These are phyloP conservation scores for Ascomycota sp. DNA, from an alignment of 2,329 filamentous ascomycete species.

Conservation along the genomic window DNA sequence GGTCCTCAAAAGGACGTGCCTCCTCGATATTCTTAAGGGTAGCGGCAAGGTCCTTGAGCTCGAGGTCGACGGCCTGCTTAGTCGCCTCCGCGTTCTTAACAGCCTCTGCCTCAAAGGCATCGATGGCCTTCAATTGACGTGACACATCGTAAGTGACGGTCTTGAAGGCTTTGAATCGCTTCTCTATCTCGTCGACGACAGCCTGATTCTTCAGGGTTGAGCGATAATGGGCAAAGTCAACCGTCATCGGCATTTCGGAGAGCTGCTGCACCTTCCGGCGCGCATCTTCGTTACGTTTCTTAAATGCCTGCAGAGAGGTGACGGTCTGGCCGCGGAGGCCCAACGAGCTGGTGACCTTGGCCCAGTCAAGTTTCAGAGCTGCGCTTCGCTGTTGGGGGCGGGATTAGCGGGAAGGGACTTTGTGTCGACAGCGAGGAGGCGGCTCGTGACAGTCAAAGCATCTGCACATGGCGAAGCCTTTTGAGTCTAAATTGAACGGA, in stretches of 20 bases:
- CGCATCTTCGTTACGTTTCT: constrained; percentile 98
- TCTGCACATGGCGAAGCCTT: background rate
- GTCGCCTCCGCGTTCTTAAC: constrained; percentile 93
- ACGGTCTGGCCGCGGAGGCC: constrained; percentile 92
- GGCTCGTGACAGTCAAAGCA: too few species aligned
- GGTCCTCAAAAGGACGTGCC: constrained; percentile 84
- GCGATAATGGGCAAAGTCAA: constrained; percentile 93
- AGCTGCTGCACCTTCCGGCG: constrained; percentile 81
- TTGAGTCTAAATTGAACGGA: background rate
- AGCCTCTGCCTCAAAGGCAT: constrained; percentile 92
- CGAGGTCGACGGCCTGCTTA: constrained; percentile 86
- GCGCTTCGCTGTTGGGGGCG: constrained; percentile 59
- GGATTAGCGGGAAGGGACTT: constrained; percentile 24
- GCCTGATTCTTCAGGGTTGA: constrained; percentile 85
- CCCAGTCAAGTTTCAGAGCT: constrained; percentile 98
- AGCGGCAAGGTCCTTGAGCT: constrained; percentile 83
- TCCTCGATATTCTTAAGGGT: constrained; percentile 95
- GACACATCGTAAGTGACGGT: constrained; percentile 78
- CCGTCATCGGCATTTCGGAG: constrained; percentile 60
- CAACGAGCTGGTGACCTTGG: constrained; percentile 80
- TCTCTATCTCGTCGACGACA: constrained; percentile 92
- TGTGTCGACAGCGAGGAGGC: too few species aligned
- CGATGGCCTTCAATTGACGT: constrained; percentile 94
- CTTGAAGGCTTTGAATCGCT: constrained; percentile 81
- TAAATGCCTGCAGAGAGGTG: constrained; percentile 81